phyloP scores from a whole-genome alignment of 2,329 filamentous ascomycete genomes.

The Trichoderma sp. region DNA sequence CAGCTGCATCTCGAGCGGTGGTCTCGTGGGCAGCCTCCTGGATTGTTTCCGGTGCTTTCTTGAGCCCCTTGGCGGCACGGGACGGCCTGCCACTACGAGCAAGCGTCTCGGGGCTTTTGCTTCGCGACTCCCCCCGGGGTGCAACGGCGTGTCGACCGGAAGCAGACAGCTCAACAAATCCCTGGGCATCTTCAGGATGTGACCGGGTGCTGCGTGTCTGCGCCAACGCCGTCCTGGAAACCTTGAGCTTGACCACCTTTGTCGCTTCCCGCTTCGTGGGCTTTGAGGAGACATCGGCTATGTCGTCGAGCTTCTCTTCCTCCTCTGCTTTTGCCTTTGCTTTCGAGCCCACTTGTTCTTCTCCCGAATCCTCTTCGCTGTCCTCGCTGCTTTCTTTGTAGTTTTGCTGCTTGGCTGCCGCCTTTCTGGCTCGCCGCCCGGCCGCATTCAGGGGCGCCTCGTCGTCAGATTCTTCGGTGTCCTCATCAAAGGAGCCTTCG shows the following conservation, averaged over 20 bases:
- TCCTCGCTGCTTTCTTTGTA: constrained; percentile 52
- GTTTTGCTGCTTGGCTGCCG: constrained; percentile 48
- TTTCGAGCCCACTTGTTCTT: background rate
- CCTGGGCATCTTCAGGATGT: constrained; percentile 57
- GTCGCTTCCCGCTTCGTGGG: constrained; percentile 38
- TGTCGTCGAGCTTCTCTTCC: constrained; percentile 31
- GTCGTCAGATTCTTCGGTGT: constrained; percentile 47
- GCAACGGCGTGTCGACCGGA: constrained; percentile 61
- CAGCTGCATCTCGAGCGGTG: constrained; percentile 42
- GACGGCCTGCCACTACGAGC: constrained; percentile 49
- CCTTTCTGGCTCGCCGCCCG: constrained; percentile 53
- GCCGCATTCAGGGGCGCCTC: constrained; percentile 50
- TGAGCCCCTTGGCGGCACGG: constrained; percentile 55
- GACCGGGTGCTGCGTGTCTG: constrained; percentile 55
- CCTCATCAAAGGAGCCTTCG: constrained; percentile 53
- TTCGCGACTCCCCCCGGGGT: constrained; percentile 52
- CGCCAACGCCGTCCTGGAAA: constrained; percentile 38
- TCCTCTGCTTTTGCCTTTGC: constrained; percentile 36
- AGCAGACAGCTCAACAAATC: constrained; percentile 60
- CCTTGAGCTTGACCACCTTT: constrained; percentile 51
- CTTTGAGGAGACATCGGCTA: constrained; percentile 36
- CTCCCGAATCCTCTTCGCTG: constrained; percentile 33
- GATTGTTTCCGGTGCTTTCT: constrained; percentile 52
- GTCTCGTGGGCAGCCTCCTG: constrained; percentile 59
- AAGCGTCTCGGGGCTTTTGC: constrained; percentile 58